phyloP scores from a whole-genome alignment of 1,139 yeast genomes.

The Nakaseomyces uthaithaninus region DNA sequence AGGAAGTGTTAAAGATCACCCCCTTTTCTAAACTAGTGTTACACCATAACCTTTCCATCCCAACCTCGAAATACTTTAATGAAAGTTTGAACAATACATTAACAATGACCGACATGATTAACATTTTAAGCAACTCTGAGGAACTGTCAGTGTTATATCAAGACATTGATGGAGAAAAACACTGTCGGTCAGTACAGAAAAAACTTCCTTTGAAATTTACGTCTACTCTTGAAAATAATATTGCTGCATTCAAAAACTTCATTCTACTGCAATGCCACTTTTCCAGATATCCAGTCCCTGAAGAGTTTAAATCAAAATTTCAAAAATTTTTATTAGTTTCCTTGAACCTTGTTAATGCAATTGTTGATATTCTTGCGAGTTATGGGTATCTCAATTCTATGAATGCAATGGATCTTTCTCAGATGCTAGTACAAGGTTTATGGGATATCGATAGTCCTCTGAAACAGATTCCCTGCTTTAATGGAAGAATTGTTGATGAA shows the following conservation, averaged over 20 bases:
- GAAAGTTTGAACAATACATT: slow-evolving; percentile 46
- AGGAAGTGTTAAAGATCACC: slow-evolving; percentile 35
- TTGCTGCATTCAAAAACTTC: slow-evolving; percentile 64
- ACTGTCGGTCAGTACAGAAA: slow-evolving; percentile 45
- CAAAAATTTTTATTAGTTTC: slow-evolving; percentile 42
- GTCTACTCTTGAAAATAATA: slow-evolving; percentile 36
- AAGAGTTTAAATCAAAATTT: slow-evolving; percentile 56
- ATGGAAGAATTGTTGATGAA: slow-evolving; percentile 45
- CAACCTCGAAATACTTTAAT: slow-evolving; percentile 55
- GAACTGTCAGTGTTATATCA: slow-evolving; percentile 63
- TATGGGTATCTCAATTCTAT: slow-evolving; percentile 76
- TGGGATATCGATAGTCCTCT: slow-evolving; percentile 80
- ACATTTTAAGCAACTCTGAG: slow-evolving; percentile 48
- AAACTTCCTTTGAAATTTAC: slow-evolving; percentile 54
- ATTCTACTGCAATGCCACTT: slow-evolving; percentile 75
- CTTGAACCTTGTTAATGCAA: slow-evolving; percentile 50
- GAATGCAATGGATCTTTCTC: slow-evolving; percentile 79
- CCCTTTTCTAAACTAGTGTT: slow-evolving; percentile 47
- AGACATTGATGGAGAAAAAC: slow-evolving; percentile 48
- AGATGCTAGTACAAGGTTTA: slow-evolving; percentile 79
- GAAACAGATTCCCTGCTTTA: slow-evolving; percentile 71
- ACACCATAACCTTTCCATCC: slow-evolving; percentile 55
- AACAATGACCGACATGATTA: slow-evolving; percentile 56
- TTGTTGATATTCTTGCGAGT: slow-evolving; percentile 69
- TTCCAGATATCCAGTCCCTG: slow-evolving; percentile 51